These are phyloP conservation scores for Ceriops zippeliana DNA, from an alignment of 345 rosid genomes.

Conservation along the genomic window DNA sequence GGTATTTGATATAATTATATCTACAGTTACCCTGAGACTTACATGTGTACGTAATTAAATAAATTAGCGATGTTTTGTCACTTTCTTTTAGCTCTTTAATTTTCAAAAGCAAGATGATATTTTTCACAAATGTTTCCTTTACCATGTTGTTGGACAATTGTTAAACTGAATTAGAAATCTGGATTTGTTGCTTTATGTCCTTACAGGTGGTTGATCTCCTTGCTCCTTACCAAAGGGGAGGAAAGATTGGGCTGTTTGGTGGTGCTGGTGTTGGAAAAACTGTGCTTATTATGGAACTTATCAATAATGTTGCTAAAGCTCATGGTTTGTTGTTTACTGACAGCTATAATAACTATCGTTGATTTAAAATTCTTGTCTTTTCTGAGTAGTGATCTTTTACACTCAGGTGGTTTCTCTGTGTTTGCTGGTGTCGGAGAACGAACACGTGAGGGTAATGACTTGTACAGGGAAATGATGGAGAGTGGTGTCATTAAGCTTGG, in stretches of 20 bases:
- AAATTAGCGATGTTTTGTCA: neutral
- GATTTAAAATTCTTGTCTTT: neutral
- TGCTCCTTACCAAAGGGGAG: constrained; percentile 99
- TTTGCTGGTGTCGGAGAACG: constrained; percentile 99
- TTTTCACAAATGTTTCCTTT: no score
- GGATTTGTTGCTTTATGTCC: neutral
- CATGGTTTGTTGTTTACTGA: constrained; percentile 50
- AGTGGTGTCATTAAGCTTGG: constrained; percentile 99
- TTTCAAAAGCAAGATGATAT: neutral
- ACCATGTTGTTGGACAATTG: neutral
- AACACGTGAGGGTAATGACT: constrained; percentile 97
- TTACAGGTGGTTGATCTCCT: constrained; percentile 88
- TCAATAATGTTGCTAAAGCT: constrained; percentile 97
- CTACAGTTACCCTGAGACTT: neutral
- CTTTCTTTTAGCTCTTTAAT: no score
- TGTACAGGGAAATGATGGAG: constrained; percentile 99
- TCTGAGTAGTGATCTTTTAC: constrained; percentile 14
- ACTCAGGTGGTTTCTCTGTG: constrained; percentile 93
- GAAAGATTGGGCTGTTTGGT: constrained; percentile 97
- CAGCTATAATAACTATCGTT: neutral
- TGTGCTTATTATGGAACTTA: constrained; percentile 97
- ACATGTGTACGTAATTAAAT: no score
- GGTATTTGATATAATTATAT: constrained; percentile 31
- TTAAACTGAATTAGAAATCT: neutral
- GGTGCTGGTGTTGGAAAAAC: constrained; percentile 99